phyloP scores from a whole-genome alignment of 1,139 yeast species.

The Saccharomyces pastorianus region DNA sequence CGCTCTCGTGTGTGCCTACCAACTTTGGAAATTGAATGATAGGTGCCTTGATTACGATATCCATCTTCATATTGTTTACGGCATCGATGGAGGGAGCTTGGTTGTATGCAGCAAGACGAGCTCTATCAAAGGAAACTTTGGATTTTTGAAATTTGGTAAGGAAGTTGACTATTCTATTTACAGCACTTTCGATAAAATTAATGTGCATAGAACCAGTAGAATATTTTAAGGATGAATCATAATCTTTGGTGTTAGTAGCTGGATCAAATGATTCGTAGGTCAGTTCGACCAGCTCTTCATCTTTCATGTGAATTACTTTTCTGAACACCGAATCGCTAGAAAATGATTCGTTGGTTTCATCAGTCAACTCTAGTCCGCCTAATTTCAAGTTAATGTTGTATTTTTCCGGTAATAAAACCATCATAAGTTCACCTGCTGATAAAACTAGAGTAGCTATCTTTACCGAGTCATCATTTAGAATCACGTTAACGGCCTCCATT shows the following conservation, averaged over 20 bases:
- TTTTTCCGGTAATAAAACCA: conserved; percentile 65
- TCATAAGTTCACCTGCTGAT: conserved; percentile 62
- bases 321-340: conserved; percentile 46
- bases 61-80: conserved; percentile 54
- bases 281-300: conserved; percentile 74
- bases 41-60: conserved; percentile 71
- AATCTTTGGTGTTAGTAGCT: conserved; percentile 39
- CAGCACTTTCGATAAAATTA: conserved; percentile 75
- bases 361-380: conserved; percentile 74
- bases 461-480: conserved; percentile 75
- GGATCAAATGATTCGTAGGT: conserved; percentile 74
- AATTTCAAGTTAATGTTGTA: conserved; percentile 67
- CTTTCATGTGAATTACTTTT: conserved; percentile 70
- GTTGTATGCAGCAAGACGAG: conserved; percentile 76
- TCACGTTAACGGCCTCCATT: conserved; percentile 65
- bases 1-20: conserved; percentile 36
- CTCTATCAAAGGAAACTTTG: conserved; percentile 81
- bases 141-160: conserved; percentile 70
- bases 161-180: conserved; percentile 58
- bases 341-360: conserved; percentile 62
- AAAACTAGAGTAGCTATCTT: conserved; percentile 73
- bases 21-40: conserved; percentile 68
- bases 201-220: conserved; percentile 67
- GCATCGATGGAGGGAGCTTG: conserved; percentile 36
- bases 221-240: conserved; percentile 54